Evolutionary conservation across 768 basidiomycete species (phyloP), one percentile per base, ranked within the genome.

Genomic region (Daedaleopsis sinensis): DNA sequence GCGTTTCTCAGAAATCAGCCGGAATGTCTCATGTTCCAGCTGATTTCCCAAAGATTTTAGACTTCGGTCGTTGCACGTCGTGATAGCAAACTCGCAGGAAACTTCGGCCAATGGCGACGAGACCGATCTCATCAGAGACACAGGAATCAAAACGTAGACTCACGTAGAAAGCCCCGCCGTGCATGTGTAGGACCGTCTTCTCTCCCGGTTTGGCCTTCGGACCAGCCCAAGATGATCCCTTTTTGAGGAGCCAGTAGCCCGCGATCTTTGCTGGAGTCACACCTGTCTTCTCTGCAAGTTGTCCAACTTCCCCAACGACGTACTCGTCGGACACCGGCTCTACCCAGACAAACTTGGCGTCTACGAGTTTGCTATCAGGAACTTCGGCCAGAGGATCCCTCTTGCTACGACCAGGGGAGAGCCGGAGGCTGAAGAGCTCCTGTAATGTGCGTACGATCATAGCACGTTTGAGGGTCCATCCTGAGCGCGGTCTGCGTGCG

Each of bases 151-250:
- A 50, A 46, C 39, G 11, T 3, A 32, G 13, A 53, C 52, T 7
- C 35, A 62, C 61, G 27, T 48, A 19, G 37, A 61, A 67, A 3
- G 53, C 66, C 0, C 64, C 68, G 15, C 68, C 67, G 46, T 68
- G 68, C 1, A 69, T n/a, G 42, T 65, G 61, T n/a, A 64, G 46
- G 10, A 70, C 19, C 5, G 59, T 52, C 42, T 64, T 62, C 56
- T 78, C 77, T 5, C 55, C 58, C 15, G 36, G 48, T 38, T 37
- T 38, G 24, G 63, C 63, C 0, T 69, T 73, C 36, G 62, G 59
- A 16, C 60, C 55, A 2, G 65, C 70, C 23, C 32, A 66, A 39
- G 51, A 61, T 0, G 47, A 24, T 0, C 52, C 61, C 23, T 55
- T 46, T 52, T 57, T 59, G 10, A 63, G 55, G 9, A 55, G 54